Conservation (phyloP, 306 rosid species). For the Carpinus viminea region DNA sequence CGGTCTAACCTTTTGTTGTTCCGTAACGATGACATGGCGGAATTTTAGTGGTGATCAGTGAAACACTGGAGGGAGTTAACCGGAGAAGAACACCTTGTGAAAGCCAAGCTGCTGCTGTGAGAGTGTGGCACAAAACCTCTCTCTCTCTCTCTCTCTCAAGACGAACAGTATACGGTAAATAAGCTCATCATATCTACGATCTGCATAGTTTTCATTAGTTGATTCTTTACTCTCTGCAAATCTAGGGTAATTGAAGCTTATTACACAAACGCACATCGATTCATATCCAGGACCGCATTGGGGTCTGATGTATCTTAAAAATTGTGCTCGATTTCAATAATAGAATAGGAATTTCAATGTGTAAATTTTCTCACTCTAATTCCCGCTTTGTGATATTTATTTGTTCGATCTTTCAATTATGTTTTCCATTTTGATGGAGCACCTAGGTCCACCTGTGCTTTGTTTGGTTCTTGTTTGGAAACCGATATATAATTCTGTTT, state of each 20-base stretch:
- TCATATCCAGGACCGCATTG: neutral
- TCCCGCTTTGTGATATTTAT: neutral
- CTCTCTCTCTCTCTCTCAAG: conserved; percentile 1
- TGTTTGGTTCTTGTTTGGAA: neutral
- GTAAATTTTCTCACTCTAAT: neutral
- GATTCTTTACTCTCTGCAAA: neutral
- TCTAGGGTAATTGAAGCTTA: neutral
- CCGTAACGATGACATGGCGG: neutral
- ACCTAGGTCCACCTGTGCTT: neutral
- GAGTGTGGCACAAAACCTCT: neutral
- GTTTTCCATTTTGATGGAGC: neutral
- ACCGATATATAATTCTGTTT: neutral
- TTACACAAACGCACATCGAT: neutral
- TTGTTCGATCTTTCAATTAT: neutral
- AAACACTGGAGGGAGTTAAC: neutral
- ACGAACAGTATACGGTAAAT: neutral
- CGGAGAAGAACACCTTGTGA: neutral
- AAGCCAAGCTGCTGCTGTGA: neutral
- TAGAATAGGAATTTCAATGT: neutral
- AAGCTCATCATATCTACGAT: neutral
- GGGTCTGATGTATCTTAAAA: neutral
- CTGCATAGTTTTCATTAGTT: neutral
- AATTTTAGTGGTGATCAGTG: neutral
- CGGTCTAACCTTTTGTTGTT: neutral
- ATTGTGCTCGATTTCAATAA: too few species aligned